Conservation (phyloP, 176 grass and related monocot species). For the Oryza punctata region DNA sequence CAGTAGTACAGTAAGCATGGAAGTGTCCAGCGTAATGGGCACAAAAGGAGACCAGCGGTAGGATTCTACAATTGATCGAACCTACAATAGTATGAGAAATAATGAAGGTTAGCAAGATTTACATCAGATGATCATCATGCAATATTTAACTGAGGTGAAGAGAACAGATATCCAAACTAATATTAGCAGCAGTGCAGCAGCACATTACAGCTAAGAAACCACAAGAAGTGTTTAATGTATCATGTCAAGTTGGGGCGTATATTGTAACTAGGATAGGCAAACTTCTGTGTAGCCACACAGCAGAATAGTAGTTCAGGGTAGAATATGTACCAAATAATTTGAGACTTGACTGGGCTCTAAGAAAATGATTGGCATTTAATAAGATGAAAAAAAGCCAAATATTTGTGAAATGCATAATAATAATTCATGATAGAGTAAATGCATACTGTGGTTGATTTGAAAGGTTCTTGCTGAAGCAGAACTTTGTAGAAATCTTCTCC, state of each 20-base stretch:
- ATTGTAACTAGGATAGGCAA: not conserved
- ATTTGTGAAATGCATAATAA: slow-evolving; percentile 15
- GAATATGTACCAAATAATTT: not conserved
- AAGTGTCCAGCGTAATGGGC: slow-evolving; percentile 66
- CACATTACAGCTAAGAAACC: not conserved
- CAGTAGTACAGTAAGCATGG: slow-evolving; percentile 82
- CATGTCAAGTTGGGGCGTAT: not conserved
- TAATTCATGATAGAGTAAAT: not conserved
- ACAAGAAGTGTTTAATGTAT: not conserved
- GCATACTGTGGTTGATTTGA: slow-evolving; percentile 76
- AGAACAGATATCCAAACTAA: slow-evolving; percentile 16
- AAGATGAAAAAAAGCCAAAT: not conserved
- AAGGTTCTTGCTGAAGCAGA: slow-evolving; percentile 77
- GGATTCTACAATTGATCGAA: slow-evolving; percentile 69
- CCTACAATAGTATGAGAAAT: slow-evolving; percentile 46
- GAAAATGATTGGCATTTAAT: not conserved
- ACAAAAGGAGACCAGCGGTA: slow-evolving; percentile 75
- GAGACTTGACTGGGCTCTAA: not conserved
- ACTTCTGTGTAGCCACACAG: not conserved
- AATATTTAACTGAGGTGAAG: not conserved
- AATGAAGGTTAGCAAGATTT: slow-evolving; percentile 31
- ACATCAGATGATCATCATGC: not conserved
- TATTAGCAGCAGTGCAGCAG: slow-evolving; percentile 3
- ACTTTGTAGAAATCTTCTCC: slow-evolving; percentile 72
- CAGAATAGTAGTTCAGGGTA: not conserved